Evolutionary conservation across 2,329 filamentous ascomycete species (phyloP).

Genomic region (Neofusicoccum sp.): DNA sequence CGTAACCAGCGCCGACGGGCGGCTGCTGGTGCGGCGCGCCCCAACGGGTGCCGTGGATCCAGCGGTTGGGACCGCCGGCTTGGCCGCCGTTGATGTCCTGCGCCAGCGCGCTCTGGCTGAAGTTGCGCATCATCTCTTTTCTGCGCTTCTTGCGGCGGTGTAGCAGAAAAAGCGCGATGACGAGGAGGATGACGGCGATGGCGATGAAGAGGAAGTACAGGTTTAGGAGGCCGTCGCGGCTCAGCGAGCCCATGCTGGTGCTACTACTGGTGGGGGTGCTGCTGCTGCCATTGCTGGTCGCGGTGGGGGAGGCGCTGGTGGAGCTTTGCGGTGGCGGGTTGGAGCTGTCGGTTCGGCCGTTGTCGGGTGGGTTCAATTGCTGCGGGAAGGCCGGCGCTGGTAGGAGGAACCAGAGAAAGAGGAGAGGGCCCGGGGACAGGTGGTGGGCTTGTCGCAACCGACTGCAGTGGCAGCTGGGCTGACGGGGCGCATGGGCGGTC

Average conservation of each 20-base stretch:
- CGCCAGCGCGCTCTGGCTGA: slow-evolving; percentile 34
- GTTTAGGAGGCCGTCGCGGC: slow-evolving; percentile 35
- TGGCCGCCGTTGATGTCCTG: slow-evolving; percentile 34
- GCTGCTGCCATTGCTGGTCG: not conserved
- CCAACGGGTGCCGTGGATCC: slow-evolving; percentile 28
- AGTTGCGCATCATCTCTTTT: slow-evolving; percentile 26
- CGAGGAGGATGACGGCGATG: slow-evolving; percentile 47
- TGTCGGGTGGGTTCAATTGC: slow-evolving; percentile 14
- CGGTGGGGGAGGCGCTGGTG: not conserved
- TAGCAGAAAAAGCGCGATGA: slow-evolving; percentile 44
- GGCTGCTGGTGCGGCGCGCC: not conserved
- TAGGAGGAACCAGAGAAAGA: slow-evolving; percentile 27
- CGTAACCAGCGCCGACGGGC: slow-evolving; percentile 11
- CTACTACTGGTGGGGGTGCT: not conserved
- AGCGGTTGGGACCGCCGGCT: slow-evolving; percentile 26
- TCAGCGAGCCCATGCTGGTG: not conserved
- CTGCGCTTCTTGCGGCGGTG: slow-evolving; percentile 42
- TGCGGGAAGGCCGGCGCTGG: slow-evolving; percentile 33
- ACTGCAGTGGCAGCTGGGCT: not conserved
- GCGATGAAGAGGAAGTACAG: slow-evolving; percentile 59
- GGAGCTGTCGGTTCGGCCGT: not conserved
- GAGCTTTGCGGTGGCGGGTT: not conserved
- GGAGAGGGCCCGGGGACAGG: not conserved
- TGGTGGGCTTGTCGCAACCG: not conserved
- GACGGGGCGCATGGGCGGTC: not conserved